Conservation (phyloP, 1,284 basidiomycete genomes). For the Tetrapyrgos nigripes region DNA sequence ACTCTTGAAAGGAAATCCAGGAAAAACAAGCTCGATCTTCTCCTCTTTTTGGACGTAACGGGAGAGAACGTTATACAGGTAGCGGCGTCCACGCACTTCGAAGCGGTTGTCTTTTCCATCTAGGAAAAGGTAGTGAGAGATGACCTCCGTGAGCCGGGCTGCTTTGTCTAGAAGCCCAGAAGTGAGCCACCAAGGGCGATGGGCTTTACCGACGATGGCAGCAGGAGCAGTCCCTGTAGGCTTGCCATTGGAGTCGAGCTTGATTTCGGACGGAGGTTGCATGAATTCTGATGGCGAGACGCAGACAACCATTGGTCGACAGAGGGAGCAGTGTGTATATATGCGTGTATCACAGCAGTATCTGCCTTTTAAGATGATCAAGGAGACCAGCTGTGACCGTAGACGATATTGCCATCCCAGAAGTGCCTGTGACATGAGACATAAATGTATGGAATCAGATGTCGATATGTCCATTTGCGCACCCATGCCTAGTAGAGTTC, state of each 20-base stretch:
- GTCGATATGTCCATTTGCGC: too few relatives aligned
- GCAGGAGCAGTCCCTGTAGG: background rate
- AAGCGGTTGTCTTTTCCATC: background rate
- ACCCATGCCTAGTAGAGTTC: too few relatives aligned
- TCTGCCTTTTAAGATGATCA: too few relatives aligned
- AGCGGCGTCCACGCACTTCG: background rate
- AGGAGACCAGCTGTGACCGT: too few relatives aligned
- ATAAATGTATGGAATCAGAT: too few relatives aligned
- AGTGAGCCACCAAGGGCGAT: slow-evolving; percentile 1
- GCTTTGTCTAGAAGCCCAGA: background rate
- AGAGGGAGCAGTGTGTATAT: too few relatives aligned
- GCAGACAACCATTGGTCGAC: too few relatives aligned
- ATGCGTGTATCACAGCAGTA: too few relatives aligned
- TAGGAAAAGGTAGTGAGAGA: background rate
- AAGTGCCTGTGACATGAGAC: too few relatives aligned
- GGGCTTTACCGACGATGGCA: background rate
- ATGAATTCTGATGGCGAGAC: too few relatives aligned
- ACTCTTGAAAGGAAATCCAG: slow-evolving; percentile 2
- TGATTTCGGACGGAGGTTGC: background rate
- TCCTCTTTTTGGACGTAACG: background rate
- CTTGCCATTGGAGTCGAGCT: background rate
- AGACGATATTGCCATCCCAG: too few relatives aligned
- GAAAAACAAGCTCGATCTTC: background rate
- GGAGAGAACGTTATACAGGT: background rate
- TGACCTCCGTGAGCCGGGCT: background rate